These are phyloP conservation scores for Psilocybe sp. DNA, from an alignment of 768 basidiomycete genomes.

Conservation along the genomic window DNA sequence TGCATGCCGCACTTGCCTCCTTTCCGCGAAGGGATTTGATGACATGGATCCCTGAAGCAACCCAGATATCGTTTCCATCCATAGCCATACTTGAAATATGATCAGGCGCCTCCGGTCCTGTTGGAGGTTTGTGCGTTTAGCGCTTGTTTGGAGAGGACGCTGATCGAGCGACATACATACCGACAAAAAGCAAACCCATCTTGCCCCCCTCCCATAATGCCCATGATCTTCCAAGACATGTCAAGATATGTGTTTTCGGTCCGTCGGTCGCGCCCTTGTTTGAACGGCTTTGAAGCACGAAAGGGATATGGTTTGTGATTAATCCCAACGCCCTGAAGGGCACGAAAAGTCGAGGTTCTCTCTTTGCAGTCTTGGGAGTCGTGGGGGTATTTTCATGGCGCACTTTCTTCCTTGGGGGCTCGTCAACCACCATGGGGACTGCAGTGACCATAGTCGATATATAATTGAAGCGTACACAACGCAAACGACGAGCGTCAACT, in stretches of 20 bases:
- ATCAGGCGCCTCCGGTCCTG: constrained; percentile 80
- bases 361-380: constrained; percentile 17
- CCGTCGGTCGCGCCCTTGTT: constrained; percentile 83
- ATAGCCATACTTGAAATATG: constrained; percentile 75
- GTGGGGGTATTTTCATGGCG: constrained; percentile 31
- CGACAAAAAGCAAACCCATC: constrained; percentile 90
- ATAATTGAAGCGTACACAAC: too few relatives aligned
- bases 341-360: constrained; percentile 66
- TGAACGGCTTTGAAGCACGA: constrained; percentile 81
- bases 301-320: constrained; percentile 88
- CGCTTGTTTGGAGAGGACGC: neutral
- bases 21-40: constrained; percentile 87
- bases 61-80: constrained; percentile 87
- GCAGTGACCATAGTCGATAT: constrained; percentile 7
- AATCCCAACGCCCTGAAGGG: constrained; percentile 96
- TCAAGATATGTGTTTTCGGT: constrained; percentile 80
- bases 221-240: constrained; percentile 88
- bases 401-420: constrained; percentile 51
- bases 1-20: constrained; percentile 47
- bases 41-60: constrained; percentile 61
- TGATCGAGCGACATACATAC: constrained; percentile 48
- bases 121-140: constrained; percentile 6
- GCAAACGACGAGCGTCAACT: too few relatives aligned
- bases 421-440: constrained; percentile 15
- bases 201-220: constrained; percentile 95